Evolutionary conservation across 345 rosid species (phyloP).

Genomic region (Ailanthus altissimus): DNA sequence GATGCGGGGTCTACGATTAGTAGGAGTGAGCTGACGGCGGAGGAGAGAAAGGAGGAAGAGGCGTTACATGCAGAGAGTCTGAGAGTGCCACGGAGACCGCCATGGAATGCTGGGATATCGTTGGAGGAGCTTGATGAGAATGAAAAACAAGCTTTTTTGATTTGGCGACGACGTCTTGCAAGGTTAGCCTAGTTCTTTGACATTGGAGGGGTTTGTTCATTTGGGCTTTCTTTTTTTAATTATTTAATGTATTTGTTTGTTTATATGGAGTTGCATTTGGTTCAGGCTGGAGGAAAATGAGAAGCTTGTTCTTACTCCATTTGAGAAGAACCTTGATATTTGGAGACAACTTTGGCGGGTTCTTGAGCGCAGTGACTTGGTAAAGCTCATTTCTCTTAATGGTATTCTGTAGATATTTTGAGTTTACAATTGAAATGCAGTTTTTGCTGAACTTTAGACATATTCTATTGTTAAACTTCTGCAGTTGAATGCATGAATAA

Average conservation of each 20-base stretch:
- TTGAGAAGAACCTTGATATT: slow-evolving; percentile 95
- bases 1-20: slow-evolving; percentile 50
- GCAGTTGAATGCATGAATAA: neutral
- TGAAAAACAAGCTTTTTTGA: slow-evolving; percentile 70
- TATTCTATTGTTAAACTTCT: neutral
- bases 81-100: slow-evolving; percentile 67
- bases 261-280: slow-evolving; percentile 18
- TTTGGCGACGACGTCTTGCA: slow-evolving; percentile 80
- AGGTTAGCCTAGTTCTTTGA: slow-evolving; percentile 42
- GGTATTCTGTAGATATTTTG: neutral
- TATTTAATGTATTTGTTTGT: neutral
- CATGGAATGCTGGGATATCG: slow-evolving; percentile 50
- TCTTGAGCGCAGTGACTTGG: slow-evolving; percentile 95
- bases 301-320: slow-evolving; percentile 89
- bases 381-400: slow-evolving; percentile 31
- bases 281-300: slow-evolving; percentile 94
- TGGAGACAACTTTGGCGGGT: slow-evolving; percentile 99
- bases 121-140: slow-evolving; percentile 70
- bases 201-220: neutral
- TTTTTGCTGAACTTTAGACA: neutral
- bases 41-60: slow-evolving; percentile 75
- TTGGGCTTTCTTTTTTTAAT: neutral
- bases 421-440: neutral
- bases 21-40: slow-evolving; percentile 37
- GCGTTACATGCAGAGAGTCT: slow-evolving; percentile 63